Evolutionary conservation across 2,329 filamentous ascomycete species (phyloP), one percentile per base, ranked within the genome.

Genomic region (Arthrobotrys conoides): DNA sequence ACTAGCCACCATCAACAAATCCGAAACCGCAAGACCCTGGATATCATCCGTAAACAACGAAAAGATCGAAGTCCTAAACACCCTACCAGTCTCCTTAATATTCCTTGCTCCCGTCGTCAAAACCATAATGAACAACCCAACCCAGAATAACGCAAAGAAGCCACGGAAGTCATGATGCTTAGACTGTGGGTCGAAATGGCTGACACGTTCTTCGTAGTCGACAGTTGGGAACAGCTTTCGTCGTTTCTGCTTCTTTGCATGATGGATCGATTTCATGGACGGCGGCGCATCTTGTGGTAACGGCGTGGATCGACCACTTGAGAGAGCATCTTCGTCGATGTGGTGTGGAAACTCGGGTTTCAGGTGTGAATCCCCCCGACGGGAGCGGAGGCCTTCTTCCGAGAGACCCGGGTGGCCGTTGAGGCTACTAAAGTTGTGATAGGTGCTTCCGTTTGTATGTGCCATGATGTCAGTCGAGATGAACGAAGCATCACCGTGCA

Each of bases 81-180:
- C 92, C 83, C 91, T 93, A 22, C 96, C 96, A 0, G 93, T 97
- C 83, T 98, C 96, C 84, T 95, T 97, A 83, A 96, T 90, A 84
- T 97, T 98, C 82, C 95, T 90, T 83, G 97, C 86, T 87, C 94
- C 93, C n/a, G 93, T 93, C 1, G 95, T 98, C 80, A 97, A 91
- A 82, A 94, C 93, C 94, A 99, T 97, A 84, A 99, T 97, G 81
- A 93, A 93, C 76, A 99, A 87, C 9, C 93, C 93, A 81, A 99
- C 95, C 96, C 96, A 99, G 86, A 99, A 99, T 44, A 99, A 89
- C 68, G 96, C 93, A 86, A 97, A 99, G 88, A 99, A 99, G 83
- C 96, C 96, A 82, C 93, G 90, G 84, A 99, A 99, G 85, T 99
- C 94, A 83, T 91, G 91, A 84, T 98, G 94, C 83, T 97, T 94